These are phyloP conservation scores for sweet orange (Citrus sinensis) DNA, from an alignment of 345 rosid species.

Conservation along the genomic window DVS_A1.0 CM039163.1:35420501-35421000, in stretches of 20 bases:
- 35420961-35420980: slow-evolving; percentile 64
- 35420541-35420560: not conserved
- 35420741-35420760: not conserved
- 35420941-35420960: slow-evolving; percentile 75
- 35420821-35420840: slow-evolving; percentile 6
- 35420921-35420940: slow-evolving; percentile 88
- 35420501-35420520: not conserved
- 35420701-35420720: not conserved
- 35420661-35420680: not conserved
- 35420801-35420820: not conserved
- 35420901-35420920: slow-evolving; percentile 99
- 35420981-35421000: slow-evolving; percentile 89
- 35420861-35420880: slow-evolving; percentile 18
- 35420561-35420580: not conserved
- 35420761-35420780: not conserved
- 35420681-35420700: not conserved
- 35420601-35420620: not conserved
- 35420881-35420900: slow-evolving; percentile 97
- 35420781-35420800: not conserved
- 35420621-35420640: not conserved
- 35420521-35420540: not conserved
- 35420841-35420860: slow-evolving; percentile 10
- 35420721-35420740: not conserved
- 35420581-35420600: not conserved
- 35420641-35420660: not conserved